Evolutionary conservation across 192 early-diverging fungal species (phyloP).

Genomic region (Borealophlyctis nickersoniae): DNA sequence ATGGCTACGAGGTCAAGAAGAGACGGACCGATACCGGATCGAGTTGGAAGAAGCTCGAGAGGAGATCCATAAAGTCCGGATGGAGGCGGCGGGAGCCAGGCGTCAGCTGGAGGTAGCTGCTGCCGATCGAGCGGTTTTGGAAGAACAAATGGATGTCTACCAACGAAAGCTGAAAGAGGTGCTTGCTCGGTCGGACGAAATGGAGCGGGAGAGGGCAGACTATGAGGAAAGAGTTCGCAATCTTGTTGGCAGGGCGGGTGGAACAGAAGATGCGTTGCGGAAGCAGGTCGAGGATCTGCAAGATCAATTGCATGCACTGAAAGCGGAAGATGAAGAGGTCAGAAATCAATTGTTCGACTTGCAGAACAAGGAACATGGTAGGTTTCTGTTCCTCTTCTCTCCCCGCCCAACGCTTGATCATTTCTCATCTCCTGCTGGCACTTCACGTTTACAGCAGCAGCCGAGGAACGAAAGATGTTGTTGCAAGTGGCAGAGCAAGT

Average conservation of each 20-base stretch:
- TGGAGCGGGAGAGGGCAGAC: not conserved
- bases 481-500: not conserved
- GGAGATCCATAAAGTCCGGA: not conserved
- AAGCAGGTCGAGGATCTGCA: conserved; percentile 9
- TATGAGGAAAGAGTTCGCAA: not conserved
- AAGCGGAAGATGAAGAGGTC: conserved; percentile 3
- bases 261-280: no score
- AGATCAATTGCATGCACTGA: not conserved
- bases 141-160: not conserved
- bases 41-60: not conserved
- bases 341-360: not conserved
- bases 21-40: not conserved
- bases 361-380: conserved; percentile 1
- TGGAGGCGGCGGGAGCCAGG: not conserved
- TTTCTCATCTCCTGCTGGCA: no score
- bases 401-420: no score
- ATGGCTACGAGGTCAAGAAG: not conserved
- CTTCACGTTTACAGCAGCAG: no score
- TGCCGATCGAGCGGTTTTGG: not conserved
- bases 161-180: not conserved
- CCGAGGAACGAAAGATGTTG: not conserved
- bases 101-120: not conserved
- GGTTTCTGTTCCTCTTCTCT: no score
- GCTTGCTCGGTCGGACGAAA: not conserved
- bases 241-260: no score